phyloP scores from a whole-genome alignment of 495 filamentous ascomycete species.

The Tuber brumale region DNA sequence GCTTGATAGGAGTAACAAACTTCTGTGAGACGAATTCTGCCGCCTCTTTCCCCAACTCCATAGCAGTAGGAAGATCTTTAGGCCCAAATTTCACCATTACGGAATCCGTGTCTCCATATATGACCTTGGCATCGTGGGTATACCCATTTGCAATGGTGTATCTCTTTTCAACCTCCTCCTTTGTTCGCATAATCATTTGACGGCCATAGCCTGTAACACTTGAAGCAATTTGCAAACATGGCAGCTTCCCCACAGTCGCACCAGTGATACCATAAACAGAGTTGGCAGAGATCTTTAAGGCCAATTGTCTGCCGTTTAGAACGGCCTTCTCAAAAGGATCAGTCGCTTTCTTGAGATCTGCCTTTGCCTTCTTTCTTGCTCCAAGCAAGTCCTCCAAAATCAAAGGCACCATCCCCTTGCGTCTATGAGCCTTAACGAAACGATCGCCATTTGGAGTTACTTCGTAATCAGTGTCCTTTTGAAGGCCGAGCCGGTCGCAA shows the following conservation, averaged over 20 bases:
- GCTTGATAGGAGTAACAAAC: slow-evolving; percentile 92
- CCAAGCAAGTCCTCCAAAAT: slow-evolving; percentile 88
- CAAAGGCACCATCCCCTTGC: slow-evolving; percentile 87
- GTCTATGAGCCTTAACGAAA: slow-evolving; percentile 79
- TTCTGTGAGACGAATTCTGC: slow-evolving; percentile 79
- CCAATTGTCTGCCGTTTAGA: slow-evolving; percentile 92
- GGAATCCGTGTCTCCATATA: slow-evolving; percentile 98
- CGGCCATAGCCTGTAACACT: slow-evolving; percentile 93
- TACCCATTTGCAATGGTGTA: slow-evolving; percentile 95
- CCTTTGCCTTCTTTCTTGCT: slow-evolving; percentile 89
- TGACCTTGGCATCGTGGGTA: slow-evolving; percentile 85
- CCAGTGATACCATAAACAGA: slow-evolving; percentile 97
- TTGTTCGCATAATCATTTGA: slow-evolving; percentile 98
- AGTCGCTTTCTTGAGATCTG: slow-evolving; percentile 81
- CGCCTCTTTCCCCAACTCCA: slow-evolving; percentile 92
- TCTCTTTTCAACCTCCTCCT: slow-evolving; percentile 77
- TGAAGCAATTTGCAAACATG: slow-evolving; percentile 90
- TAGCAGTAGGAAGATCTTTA: slow-evolving; percentile 70
- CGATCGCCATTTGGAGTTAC: slow-evolving; percentile 88
- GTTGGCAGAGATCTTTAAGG: slow-evolving; percentile 95
- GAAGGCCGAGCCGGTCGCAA: slow-evolving; percentile 63
- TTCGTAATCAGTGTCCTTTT: slow-evolving; percentile 90
- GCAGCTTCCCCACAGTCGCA: slow-evolving; percentile 90
- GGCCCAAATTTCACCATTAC: slow-evolving; percentile 99
- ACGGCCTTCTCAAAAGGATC: slow-evolving; percentile 97